Conservation (phyloP, 2,329 filamentous ascomycete genomes). For the Cercospora sp. region DNA sequence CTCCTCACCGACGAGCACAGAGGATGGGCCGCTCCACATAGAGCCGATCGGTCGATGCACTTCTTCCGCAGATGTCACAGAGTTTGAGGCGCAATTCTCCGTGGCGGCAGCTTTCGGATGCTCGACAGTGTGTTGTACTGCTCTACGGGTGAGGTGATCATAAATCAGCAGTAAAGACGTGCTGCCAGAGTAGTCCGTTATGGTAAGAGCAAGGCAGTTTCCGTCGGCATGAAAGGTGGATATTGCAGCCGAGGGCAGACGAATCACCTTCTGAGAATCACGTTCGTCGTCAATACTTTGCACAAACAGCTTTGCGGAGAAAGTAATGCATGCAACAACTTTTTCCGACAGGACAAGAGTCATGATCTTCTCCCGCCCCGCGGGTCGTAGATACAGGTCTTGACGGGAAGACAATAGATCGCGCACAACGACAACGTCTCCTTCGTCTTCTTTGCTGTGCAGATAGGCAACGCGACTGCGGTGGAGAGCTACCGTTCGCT, state of each 20-base stretch:
- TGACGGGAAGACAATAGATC: slow-evolving; percentile 14
- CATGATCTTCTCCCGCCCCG: slow-evolving; percentile 23
- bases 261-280: not conserved
- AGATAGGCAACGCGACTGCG: slow-evolving; percentile 24
- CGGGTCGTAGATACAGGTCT: slow-evolving; percentile 7
- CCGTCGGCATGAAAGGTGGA: slow-evolving; percentile 4
- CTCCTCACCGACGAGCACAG: not conserved
- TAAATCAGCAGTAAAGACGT: not conserved
- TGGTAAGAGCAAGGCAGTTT: not conserved
- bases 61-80: not conserved
- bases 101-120: not conserved
- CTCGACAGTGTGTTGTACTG: not conserved
- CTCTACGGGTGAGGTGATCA: not conserved
- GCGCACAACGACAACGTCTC: slow-evolving; percentile 19
- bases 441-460: not conserved
- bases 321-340: slow-evolving; percentile 20
- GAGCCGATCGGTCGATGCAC: not conserved
- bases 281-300: not conserved
- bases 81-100: not conserved
- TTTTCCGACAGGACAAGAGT: slow-evolving; percentile 15
- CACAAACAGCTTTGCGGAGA: slow-evolving; percentile 19
- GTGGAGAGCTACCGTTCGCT: slow-evolving; percentile 14
- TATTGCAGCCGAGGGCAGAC: not conserved
- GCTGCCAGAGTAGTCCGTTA: not conserved
- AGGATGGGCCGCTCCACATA: not conserved